Percentiles rank a stretch among this genome's conserved stretches.
Conservation (phyloP, 2,329 filamentous ascomycete genomes). For the Tolypocladium paradoxum region DNA sequence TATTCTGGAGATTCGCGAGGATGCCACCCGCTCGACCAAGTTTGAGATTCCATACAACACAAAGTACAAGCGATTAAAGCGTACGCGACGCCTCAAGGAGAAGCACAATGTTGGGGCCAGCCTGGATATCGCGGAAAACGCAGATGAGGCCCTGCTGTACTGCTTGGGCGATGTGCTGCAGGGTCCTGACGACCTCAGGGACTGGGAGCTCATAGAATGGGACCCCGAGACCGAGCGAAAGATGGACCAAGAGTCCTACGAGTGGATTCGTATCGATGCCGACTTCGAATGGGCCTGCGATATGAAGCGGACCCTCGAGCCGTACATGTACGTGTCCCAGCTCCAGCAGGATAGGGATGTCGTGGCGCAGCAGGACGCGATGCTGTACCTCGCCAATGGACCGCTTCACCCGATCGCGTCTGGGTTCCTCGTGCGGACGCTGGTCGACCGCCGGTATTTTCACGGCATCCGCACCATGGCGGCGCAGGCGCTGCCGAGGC, state of each 20-base stretch:
- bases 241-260: constrained; percentile 94
- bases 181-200: constrained; percentile 64
- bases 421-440: constrained; percentile 77
- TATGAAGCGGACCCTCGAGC: constrained; percentile 70
- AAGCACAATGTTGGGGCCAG: constrained; percentile 47
- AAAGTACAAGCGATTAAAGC: constrained; percentile 94
- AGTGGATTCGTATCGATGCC: constrained; percentile 96
- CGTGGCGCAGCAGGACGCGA: constrained; percentile 69
- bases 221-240: constrained; percentile 74
- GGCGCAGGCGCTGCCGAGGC: constrained; percentile 64
- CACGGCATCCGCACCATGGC: constrained; percentile 85
- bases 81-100: constrained; percentile 74
- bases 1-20: constrained; percentile 89
- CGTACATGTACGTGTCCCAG: constrained; percentile 97
- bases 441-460: constrained; percentile 88
- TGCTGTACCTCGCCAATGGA: constrained; percentile 59
- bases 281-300: constrained; percentile 97
- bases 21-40: constrained; percentile 59
- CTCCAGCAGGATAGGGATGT: constrained; percentile 95
- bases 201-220: constrained; percentile 87
- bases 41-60: constrained; percentile 98
- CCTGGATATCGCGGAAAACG: constrained; percentile 48
- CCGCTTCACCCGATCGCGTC: constrained; percentile 73
- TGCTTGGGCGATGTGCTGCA: constrained; percentile 87
- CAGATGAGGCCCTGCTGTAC: constrained; percentile 78